These are phyloP conservation scores for Catharanthus roseus DNA, from an alignment of 257 asterid species.

Conservation along the genomic window DNA sequence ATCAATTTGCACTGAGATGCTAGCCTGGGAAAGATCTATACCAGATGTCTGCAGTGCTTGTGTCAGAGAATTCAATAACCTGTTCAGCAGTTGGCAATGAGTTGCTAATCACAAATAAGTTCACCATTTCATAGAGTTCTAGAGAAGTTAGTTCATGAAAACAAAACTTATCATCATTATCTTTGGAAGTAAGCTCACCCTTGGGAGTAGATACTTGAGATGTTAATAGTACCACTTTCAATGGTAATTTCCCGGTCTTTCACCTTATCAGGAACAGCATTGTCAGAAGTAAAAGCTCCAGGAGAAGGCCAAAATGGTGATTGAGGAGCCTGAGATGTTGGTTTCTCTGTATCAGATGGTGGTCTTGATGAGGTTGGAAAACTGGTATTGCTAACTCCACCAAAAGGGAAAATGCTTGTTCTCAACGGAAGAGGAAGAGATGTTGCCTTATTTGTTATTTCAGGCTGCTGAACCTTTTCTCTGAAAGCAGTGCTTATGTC, in stretches of 20 bases:
- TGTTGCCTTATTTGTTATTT: conserved; percentile 32
- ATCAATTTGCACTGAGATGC: conserved; percentile 82
- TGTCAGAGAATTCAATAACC: conserved; percentile 74
- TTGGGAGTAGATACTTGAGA: conserved; percentile 76
- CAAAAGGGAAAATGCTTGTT: conserved; percentile 33
- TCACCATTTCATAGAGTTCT: neutral
- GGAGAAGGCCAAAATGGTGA: conserved; percentile 33
- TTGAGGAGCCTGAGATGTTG: conserved; percentile 37
- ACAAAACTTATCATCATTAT: neutral
- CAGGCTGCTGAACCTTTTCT: conserved; percentile 42
- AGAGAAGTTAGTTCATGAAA: neutral
- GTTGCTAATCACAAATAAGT: neutral
- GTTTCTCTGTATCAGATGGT: conserved; percentile 35
- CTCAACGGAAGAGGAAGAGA: conserved; percentile 29
- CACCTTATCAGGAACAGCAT: conserved; percentile 30
- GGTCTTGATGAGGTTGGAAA: conserved; percentile 37
- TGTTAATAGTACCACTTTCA: conserved; percentile 72
- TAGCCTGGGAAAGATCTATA: conserved; percentile 75
- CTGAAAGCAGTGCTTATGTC: conserved; percentile 45
- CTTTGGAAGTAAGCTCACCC: conserved; percentile 38
- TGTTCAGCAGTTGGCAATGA: conserved; percentile 20
- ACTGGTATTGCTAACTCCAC: conserved; percentile 34
- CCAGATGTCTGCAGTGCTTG: conserved; percentile 84
- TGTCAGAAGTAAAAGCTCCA: conserved; percentile 29
- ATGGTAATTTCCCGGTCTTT: conserved; percentile 47